phyloP scores from a whole-genome alignment of 2,329 filamentous ascomycete species.

The Colletotrichum sp. region DNA sequence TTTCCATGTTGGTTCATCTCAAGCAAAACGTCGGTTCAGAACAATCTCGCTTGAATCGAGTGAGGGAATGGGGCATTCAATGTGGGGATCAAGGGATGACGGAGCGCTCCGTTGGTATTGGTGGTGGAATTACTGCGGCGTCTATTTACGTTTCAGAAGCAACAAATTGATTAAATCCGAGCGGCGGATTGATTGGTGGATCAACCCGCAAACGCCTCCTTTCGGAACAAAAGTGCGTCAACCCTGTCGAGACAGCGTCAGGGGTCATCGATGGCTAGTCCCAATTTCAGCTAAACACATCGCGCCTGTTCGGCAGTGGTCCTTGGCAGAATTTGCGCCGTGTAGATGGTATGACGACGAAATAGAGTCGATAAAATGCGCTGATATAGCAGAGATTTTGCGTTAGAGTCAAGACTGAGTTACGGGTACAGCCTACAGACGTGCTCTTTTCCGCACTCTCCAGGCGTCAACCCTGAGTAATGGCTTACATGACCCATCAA shows the following conservation, averaged over 20 bases:
- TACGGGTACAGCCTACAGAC: neutral
- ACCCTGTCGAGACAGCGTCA: neutral
- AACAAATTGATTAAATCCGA: neutral
- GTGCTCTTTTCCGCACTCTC: neutral
- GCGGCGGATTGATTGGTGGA: neutral
- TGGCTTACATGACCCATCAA: neutral
- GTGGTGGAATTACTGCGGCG: neutral
- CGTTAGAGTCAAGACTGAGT: neutral
- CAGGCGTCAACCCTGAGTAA: neutral
- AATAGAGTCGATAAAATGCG: neutral
- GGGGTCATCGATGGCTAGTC: neutral
- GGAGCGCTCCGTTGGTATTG: neutral
- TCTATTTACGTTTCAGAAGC: neutral
- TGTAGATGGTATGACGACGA: neutral
- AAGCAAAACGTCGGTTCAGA: neutral
- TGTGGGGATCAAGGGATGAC: neutral
- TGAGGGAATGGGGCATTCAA: neutral
- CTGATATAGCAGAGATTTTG: neutral
- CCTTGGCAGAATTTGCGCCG: neutral
- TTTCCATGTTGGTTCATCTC: neutral
- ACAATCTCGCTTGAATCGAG: neutral
- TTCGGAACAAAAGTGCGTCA: neutral
- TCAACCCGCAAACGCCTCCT: neutral
- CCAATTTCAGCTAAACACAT: neutral
- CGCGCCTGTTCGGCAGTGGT: neutral